Percentiles rank a stretch among this genome's conserved stretches.
Evolutionary conservation across 495 filamentous ascomycete genomes (phyloP).

Genomic region (Corynascus novoguineensis): DNA sequence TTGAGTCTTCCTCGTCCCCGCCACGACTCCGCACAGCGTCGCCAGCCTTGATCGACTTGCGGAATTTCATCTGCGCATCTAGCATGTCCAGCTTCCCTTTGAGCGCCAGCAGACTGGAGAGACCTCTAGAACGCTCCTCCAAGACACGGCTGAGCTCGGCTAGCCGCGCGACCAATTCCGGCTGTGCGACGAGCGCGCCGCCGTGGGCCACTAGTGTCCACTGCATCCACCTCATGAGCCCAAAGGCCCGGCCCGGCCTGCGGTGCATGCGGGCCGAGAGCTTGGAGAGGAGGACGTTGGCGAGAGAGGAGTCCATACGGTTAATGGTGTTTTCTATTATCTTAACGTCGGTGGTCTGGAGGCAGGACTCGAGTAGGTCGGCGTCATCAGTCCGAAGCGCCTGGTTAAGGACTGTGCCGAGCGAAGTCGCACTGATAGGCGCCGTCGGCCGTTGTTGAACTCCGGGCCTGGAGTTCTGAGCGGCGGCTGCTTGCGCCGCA

Average conservation of each 20-base stretch:
- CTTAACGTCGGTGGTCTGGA: slow-evolving; percentile 65
- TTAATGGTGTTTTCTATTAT: slow-evolving; percentile 84
- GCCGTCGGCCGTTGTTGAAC: slow-evolving; percentile 36
- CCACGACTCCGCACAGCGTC: slow-evolving; percentile 33
- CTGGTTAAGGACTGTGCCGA: slow-evolving; percentile 85
- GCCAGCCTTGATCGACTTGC: slow-evolving; percentile 53
- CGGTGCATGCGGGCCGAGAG: slow-evolving; percentile 83
- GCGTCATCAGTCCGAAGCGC: slow-evolving; percentile 87
- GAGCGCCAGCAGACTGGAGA: slow-evolving; percentile 77
- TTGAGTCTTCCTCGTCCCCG: slow-evolving; percentile 64
- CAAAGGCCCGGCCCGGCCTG: slow-evolving; percentile 80
- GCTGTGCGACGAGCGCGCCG: slow-evolving; percentile 78
- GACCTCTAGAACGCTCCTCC: slow-evolving; percentile 72
- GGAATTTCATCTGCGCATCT: slow-evolving; percentile 74
- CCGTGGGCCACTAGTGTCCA: slow-evolving; percentile 94
- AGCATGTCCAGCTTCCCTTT: slow-evolving; percentile 93
- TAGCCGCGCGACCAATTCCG: slow-evolving; percentile 69
- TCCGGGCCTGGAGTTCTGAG: slow-evolving; percentile 29
- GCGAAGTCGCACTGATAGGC: slow-evolving; percentile 68
- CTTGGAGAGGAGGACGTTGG: slow-evolving; percentile 68
- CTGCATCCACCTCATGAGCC: slow-evolving; percentile 93
- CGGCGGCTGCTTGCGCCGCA: slow-evolving; percentile 34
- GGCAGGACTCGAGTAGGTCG: slow-evolving; percentile 83
- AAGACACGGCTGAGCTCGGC: slow-evolving; percentile 74
- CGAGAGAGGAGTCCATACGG: slow-evolving; percentile 77